A percentile compares a stretch with the other conserved stretches of the same genome.
Conservation (phyloP, 73 alveolate species). For the Diophrys sp. region DNA sequence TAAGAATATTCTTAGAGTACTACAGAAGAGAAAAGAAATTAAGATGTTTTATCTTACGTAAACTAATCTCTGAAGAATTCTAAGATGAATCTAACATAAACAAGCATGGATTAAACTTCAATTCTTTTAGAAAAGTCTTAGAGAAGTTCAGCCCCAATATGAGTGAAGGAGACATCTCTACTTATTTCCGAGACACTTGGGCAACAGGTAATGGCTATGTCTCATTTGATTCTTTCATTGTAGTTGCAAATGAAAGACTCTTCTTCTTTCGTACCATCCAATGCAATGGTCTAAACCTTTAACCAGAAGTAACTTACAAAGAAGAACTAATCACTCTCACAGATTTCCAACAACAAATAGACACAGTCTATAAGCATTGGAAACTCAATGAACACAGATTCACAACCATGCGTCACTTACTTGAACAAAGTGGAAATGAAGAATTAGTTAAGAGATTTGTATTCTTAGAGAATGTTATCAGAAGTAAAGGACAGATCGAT, state of each 20-base stretch:
- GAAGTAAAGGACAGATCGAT: not conserved
- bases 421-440: not conserved
- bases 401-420: not conserved
- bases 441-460: not conserved
- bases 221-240: slow-evolving; percentile 40
- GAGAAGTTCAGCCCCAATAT: slow-evolving; percentile 42
- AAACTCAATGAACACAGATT: not conserved
- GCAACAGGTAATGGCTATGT: slow-evolving; percentile 41
- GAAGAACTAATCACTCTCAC: not conserved
- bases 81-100: not conserved
- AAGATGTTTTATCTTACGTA: slow-evolving; percentile 26
- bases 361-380: not conserved
- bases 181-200: slow-evolving; percentile 46
- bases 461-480: not conserved
- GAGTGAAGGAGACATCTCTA: slow-evolving; percentile 21
- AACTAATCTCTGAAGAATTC: slow-evolving; percentile 40
- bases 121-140: slow-evolving; percentile 30
- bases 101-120: slow-evolving; percentile 39
- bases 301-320: not conserved
- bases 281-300: not conserved
- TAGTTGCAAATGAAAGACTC: slow-evolving; percentile 43
- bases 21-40: slow-evolving; percentile 57
- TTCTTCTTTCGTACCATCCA: slow-evolving; percentile 32
- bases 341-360: not conserved
- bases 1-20: slow-evolving; percentile 49